These are phyloP conservation scores for Mucor indicus DNA, from an alignment of 371 early-diverging fungal species.

Conservation along the genomic window DNA sequence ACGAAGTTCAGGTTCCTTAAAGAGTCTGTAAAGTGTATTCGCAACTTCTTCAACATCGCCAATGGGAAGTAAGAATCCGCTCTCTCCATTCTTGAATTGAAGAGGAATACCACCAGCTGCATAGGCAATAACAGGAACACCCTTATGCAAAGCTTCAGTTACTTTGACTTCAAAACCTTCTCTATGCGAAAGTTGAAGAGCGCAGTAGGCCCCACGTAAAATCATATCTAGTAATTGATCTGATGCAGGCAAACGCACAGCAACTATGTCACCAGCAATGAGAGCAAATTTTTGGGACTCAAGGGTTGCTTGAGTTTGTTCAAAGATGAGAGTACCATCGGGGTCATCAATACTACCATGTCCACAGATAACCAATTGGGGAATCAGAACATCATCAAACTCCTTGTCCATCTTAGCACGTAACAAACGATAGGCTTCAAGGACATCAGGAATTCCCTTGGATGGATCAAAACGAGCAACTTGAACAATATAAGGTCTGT, in stretches of 20 bases:
- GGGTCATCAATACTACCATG: constrained; percentile 91
- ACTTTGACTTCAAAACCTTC: constrained; percentile 93
- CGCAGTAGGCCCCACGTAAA: constrained; percentile 65
- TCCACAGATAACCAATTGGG: constrained; percentile 80
- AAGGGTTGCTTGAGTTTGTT: constrained; percentile 53
- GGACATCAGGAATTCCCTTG: constrained; percentile 82
- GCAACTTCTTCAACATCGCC: constrained; percentile 64
- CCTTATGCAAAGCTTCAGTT: constrained; percentile 80
- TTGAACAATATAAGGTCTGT: constrained; percentile 80
- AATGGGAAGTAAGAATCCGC: constrained; percentile 67
- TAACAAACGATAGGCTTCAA: constrained; percentile 69
- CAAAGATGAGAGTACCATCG: constrained; percentile 72
- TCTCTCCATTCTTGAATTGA: constrained; percentile 64
- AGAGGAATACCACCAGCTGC: constrained; percentile 81
- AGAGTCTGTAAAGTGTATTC: constrained; percentile 49
- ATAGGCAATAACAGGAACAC: constrained; percentile 67
- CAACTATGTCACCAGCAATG: constrained; percentile 60
- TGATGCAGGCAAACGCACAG: constrained; percentile 68
- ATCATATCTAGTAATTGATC: constrained; percentile 82
- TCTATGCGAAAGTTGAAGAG: constrained; percentile 77
- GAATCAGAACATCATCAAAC: constrained; percentile 39
- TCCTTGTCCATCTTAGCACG: constrained; percentile 51
- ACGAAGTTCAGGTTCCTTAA: constrained; percentile 45
- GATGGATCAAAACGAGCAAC: constrained; percentile 91
- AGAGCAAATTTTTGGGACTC: constrained; percentile 39